These are phyloP conservation scores for Ustilago curta DNA, from an alignment of 1,284 basidiomycete species.

Conservation along the genomic window DNA sequence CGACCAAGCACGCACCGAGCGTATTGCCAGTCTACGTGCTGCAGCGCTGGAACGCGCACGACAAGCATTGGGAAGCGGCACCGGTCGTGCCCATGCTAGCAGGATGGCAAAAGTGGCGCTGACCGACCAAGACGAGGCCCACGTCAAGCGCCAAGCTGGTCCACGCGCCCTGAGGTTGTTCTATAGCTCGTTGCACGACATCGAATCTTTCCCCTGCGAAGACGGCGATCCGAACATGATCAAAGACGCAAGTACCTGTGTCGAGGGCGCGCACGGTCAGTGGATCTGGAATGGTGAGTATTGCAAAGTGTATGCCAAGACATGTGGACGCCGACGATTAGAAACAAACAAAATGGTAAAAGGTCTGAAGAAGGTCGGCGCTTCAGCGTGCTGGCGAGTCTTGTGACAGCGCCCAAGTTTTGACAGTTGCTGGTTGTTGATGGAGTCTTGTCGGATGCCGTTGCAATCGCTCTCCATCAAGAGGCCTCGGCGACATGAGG, in stretches of 20 bases:
- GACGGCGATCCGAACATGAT: conserved; percentile 83
- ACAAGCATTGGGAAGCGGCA: conserved; percentile 15
- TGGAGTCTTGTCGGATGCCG: not conserved
- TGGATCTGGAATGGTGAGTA: conserved; percentile 74
- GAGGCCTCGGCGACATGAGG: conserved; percentile 29
- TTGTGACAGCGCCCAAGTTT: conserved; percentile 12
- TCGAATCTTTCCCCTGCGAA: conserved; percentile 90
- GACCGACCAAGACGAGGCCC: conserved; percentile 25
- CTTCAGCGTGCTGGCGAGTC: conserved; percentile 14
- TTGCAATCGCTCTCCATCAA: not conserved
- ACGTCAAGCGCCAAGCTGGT: conserved; percentile 34
- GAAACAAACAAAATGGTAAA: conserved; percentile 52
- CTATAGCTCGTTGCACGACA: conserved; percentile 90
- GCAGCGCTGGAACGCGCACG: conserved; percentile 35
- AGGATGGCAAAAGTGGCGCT: conserved; percentile 24
- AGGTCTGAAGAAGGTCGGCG: conserved; percentile 57
- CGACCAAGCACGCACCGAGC: conserved; percentile 52
- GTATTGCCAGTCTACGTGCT: conserved; percentile 33
- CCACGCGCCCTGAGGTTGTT: conserved; percentile 75
- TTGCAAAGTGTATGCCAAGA: no score
- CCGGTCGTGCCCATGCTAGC: conserved; percentile 21
- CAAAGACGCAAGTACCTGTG: conserved; percentile 82
- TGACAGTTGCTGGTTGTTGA: not conserved
- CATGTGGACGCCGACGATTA: conserved; percentile 29
- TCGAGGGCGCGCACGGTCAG: conserved; percentile 87